Base-by-base conservation (phyloP, 495 filamentous ascomycete species). In the Amphirosellinia nigrospora region DNA sequence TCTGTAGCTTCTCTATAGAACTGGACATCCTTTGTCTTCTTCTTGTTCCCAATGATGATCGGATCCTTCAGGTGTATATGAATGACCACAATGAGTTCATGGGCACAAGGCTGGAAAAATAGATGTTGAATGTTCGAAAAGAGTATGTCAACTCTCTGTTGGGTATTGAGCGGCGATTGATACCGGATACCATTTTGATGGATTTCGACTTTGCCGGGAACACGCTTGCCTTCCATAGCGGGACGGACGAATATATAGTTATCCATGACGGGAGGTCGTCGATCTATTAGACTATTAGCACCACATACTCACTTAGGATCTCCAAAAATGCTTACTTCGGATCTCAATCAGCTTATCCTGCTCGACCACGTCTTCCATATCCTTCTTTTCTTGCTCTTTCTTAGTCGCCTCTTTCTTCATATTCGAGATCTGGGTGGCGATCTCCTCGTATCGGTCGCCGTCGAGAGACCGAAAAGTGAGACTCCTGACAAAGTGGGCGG, bases 301-400 rank as follows among this genome's bases (percentile, higher is more conserved):
- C 3, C 3, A 1, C 13, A 64, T 23, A 41, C 34, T 38, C 23
- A 58, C 11, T 30, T 3, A 10, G 9, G 3, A 9, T 56, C 6
- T 26, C 11, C 4, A 41, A 32, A 16, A 7, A 82, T 15, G 23
- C 89, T 82, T 84, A 94, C 91, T 96, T 82, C 93, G 83, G 66
- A 96, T 92, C 81, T 97, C 94, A 72, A 94, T 81, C 23, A 99
- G 88, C 82, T 98, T 98, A 73, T 98, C 96, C 79, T 98, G 96
- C 79, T 98, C 97, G 4, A 99, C 94, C n/a, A 99, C 96, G 84
- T 98, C 96, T 77, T 98, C 96, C 91, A 99, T 89, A 73, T 99
- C 94, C 79, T 99, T 99, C 86, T 97, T 97, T 79, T 99, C 96
- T 76, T 98, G 94, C 77, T 98, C 96, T 70, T 91, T 90, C 74